Evolutionary conservation across 2,329 filamentous ascomycete genomes (phyloP).

Genomic region (Fusarium xyrophilum): DNA sequence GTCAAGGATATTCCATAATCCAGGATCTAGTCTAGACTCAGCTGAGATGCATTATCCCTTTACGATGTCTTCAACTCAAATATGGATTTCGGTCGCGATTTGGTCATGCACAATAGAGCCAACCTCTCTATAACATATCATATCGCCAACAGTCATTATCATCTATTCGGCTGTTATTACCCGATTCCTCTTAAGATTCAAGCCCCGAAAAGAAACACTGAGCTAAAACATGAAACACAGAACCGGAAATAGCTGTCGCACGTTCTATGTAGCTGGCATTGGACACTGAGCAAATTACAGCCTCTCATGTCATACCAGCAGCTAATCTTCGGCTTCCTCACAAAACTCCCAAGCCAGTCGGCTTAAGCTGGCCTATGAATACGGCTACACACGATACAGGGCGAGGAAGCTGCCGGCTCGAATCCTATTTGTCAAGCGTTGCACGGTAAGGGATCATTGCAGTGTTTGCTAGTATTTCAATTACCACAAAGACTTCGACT

Average conservation of each 20-base stretch:
- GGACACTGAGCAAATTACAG: conserved; percentile 9
- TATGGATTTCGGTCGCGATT: conserved; percentile 4
- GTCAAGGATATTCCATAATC: conserved; percentile 18
- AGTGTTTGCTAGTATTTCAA: conserved; percentile 18
- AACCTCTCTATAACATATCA: background rate
- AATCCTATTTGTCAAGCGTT: conserved; percentile 5
- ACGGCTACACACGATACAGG: conserved; percentile 13
- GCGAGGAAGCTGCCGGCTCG: conserved; percentile 17
- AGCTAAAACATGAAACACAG: conserved; percentile 25
- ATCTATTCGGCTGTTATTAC: background rate
- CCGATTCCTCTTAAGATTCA: background rate
- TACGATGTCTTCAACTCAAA: conserved; percentile 8
- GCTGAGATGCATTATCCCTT: conserved; percentile 21
- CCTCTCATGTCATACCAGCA: background rate
- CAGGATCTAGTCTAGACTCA: conserved; percentile 16
- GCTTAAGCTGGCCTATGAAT: conserved; percentile 2
- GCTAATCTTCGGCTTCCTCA: background rate
- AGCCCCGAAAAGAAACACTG: conserved; percentile 6
- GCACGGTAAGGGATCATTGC: conserved; percentile 6
- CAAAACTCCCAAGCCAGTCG: conserved; percentile 2
- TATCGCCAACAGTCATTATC: background rate
- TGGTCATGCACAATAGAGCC: background rate
- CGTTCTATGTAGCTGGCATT: background rate
- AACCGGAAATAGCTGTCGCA: conserved; percentile 19
- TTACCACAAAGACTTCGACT: conserved; percentile 2